These are phyloP conservation scores for Paramecium bursaria DNA, from an alignment of 73 alveolate genomes.

Conservation along the genomic window DNA sequence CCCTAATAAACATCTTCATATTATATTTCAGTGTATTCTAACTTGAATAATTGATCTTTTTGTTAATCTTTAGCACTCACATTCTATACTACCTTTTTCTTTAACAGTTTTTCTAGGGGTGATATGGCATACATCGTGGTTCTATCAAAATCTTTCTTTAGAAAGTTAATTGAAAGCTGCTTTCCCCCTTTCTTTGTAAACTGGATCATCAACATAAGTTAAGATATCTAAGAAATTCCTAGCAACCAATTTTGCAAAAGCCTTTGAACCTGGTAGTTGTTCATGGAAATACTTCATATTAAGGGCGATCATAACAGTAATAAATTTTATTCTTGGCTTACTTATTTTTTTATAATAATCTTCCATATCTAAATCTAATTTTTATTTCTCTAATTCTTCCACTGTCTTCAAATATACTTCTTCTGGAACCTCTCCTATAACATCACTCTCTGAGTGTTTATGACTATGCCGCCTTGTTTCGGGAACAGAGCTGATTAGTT, in stretches of 20 bases:
- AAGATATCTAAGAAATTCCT: constrained; percentile 4
- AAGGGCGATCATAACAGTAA: neutral
- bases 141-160: no score
- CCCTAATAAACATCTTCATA: constrained; percentile 54
- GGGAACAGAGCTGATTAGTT: constrained; percentile 15
- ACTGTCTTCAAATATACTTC: neutral
- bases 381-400: neutral
- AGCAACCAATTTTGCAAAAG: constrained; percentile 24
- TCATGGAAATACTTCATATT: constrained; percentile 30
- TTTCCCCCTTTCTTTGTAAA: no score
- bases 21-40: neutral
- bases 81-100: neutral
- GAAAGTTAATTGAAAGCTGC: no score
- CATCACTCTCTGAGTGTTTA: no score
- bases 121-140: constrained; percentile 60
- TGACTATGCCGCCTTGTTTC: neutral
- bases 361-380: neutral
- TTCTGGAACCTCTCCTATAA: neutral
- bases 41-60: constrained; percentile 3
- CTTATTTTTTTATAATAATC: neutral
- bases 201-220: constrained; percentile 54
- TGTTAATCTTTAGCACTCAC: constrained; percentile 22
- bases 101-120: constrained; percentile 10
- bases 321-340: no score
- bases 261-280: constrained; percentile 19